Evolutionary conservation across 1,284 basidiomycete genomes (phyloP), one percentile per base, ranked within the genome.

Genomic region (Clitocybe nebularis): DNA sequence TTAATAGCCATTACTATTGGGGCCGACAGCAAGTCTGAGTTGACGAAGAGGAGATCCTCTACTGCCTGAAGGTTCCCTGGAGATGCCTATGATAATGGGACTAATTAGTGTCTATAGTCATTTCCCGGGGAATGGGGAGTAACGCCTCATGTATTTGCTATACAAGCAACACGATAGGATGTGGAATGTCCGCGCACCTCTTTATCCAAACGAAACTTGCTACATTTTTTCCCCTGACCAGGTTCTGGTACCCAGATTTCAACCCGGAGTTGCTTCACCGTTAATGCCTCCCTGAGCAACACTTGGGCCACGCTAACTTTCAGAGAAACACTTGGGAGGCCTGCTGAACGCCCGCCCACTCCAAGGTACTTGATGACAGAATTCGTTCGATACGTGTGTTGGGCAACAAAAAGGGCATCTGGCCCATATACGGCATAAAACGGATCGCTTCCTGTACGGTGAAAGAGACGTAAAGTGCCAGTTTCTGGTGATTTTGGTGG

Each of bases 1-100:
- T 89, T 90, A 46, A 99, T 79, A 5, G 93, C 84, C 76, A 98
- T 84, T 40, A 95, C 88, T 43, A 99, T 87, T 1, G 95, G 94
- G 13, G 92, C 84, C 14, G 87, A 79, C 2, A 85, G 67, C 21
- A 97, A 74, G 58, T 98, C 94, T 5, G 82, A 81, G 52, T 87
- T 82, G 17, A 75, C 74, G 61, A 99, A 99, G 8, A 99, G 75
- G 13, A 99, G 69, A 52, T 98, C 96, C 64, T 99, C 96, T 10
- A 99, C 82, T 20, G 88, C 84, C 58, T 91, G 88, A 7, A 99
- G 67, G 61, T 99, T 99, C 39, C 96, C 96, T 0, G 96, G 96
- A 3, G 92, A 94, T 0, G 93, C 93, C 84, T 90, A 19, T 39
- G 43, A 48, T 36, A 32, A 6, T 44, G 17, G 40, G 28, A 3